These are phyloP conservation scores for Trametes maxima DNA, from an alignment of 768 basidiomycete species.

Conservation along the genomic window DNA sequence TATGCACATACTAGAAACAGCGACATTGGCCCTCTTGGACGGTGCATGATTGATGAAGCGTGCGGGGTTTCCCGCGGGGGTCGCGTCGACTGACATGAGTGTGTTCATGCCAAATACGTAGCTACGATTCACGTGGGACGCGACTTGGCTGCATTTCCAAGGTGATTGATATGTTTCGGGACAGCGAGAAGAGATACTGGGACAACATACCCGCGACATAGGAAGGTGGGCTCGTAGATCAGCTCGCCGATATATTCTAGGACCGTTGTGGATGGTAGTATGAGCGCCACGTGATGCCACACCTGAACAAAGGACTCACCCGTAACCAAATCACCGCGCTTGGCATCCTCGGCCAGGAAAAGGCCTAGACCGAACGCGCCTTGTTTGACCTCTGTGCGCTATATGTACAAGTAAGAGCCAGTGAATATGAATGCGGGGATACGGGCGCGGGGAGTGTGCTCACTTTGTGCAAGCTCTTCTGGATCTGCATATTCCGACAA, in stretches of 20 bases:
- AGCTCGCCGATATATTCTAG: constrained; percentile 72
- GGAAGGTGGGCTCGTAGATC: constrained; percentile 49
- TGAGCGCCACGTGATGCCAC: not conserved
- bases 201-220: constrained; percentile 52
- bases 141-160: constrained; percentile 37
- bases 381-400: constrained; percentile 22
- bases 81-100: constrained; percentile 52
- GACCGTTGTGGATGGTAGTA: not conserved
- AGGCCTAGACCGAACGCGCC: constrained; percentile 48
- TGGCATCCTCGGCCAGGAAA: constrained; percentile 48
- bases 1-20: constrained; percentile 43
- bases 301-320: constrained; percentile 19
- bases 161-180: no score
- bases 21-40: constrained; percentile 43
- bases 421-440: not conserved
- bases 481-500: constrained; percentile 56
- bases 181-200: not conserved
- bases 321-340: constrained; percentile 41
- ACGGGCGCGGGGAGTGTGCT: not conserved
- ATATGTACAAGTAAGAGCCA: not conserved
- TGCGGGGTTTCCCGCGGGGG: constrained; percentile 60
- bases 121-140: constrained; percentile 52
- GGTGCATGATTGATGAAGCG: constrained; percentile 67
- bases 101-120: constrained; percentile 64
- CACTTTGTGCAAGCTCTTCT: constrained; percentile 44